A percentile compares a stretch with the other conserved stretches of the same genome.
Evolutionary conservation across 805 yeast species (phyloP).

Genomic region (Vanderwaltozyma tropicalis): DNA sequence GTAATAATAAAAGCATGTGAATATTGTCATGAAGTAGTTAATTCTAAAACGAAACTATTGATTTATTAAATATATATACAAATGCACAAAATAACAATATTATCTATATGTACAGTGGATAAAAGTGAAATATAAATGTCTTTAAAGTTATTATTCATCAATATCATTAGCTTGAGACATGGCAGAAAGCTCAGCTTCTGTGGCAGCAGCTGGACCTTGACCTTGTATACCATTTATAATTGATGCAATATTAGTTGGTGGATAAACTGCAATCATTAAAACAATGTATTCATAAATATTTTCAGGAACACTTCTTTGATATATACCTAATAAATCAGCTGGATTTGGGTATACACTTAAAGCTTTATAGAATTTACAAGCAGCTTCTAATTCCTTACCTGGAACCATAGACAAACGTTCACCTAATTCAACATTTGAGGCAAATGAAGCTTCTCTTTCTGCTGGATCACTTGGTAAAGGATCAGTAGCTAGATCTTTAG

Average conservation of each 20-base stretch:
- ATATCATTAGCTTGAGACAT: slow-evolving; percentile 19
- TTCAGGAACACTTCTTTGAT: slow-evolving; percentile 80
- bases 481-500: slow-evolving; percentile 51
- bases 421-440: slow-evolving; percentile 74
- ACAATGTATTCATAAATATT: slow-evolving; percentile 74
- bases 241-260: slow-evolving; percentile 70
- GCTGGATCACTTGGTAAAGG: slow-evolving; percentile 66
- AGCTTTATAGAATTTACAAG: slow-evolving; percentile 87
- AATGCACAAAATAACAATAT: too few relatives aligned
- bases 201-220: slow-evolving; percentile 2
- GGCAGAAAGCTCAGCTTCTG: slow-evolving; percentile 13
- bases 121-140: background rate
- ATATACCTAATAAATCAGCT: slow-evolving; percentile 77
- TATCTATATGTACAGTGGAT: too few relatives aligned
- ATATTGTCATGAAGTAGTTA: too few relatives aligned
- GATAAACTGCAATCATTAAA: slow-evolving; percentile 81
- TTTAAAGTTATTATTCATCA: slow-evolving; percentile 16
- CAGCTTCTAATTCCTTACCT: slow-evolving; percentile 69
- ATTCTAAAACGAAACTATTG: too few relatives aligned
- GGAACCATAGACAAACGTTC: slow-evolving; percentile 65
- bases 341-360: slow-evolving; percentile 91
- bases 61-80: too few relatives aligned
- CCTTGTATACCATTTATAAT: slow-evolving; percentile 36
- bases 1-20: too few relatives aligned
- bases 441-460: slow-evolving; percentile 69